Base-by-base conservation (phyloP, 2,329 filamentous ascomycete genomes). In the Berkeleyomyces rouxiae region DNA sequence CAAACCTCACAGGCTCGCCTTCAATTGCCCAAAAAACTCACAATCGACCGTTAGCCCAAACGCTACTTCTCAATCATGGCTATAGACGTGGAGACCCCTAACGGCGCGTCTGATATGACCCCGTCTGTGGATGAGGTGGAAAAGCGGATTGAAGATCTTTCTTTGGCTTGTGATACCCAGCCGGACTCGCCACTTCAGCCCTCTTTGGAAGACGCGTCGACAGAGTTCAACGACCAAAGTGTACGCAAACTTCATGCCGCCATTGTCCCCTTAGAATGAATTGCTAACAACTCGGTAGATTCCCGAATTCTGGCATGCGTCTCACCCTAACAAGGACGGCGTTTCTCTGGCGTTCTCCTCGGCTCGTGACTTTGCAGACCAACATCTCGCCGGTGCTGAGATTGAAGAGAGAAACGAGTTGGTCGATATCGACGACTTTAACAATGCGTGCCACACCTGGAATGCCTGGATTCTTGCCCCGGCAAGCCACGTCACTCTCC, bases 351-450 rank as follows among this genome's bases (percentile, higher is more conserved):
- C 63, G 6, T 36, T 65, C 55, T 39, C 58, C 2, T 61, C 58
- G 10, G 58, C 63, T 2, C 10, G 44, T 3, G 62, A 66, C 37
- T 66, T 66, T 36, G 59, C 60, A 7, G 58, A 31, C 1, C 37
- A 36, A 3, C 66, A 66, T 51, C 53, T 63, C 4, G 59, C 39
- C 4, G 64, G 64, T 2, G 63, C 63, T 0, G 42, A 58, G 4
- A 63, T 66, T 3, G 66, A 66, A 44, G 46, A 58, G 31, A 16
- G 42, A 7, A 66, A 66, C n/a, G 66, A 66, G 7, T 9, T 31
- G n/a, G 16, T 13, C 7, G 46, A 46, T 2, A 37, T 65, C 1
- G 23, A 63, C 10, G n/a, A 36, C 3, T 66, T 66, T 37, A 66
- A 66, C 43, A 61, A 60, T 13, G 13, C 33, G 3, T 11, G 42